phyloP scores from a whole-genome alignment of 441 rosid genomes.

The Pelargonium fulgidum region DNA sequence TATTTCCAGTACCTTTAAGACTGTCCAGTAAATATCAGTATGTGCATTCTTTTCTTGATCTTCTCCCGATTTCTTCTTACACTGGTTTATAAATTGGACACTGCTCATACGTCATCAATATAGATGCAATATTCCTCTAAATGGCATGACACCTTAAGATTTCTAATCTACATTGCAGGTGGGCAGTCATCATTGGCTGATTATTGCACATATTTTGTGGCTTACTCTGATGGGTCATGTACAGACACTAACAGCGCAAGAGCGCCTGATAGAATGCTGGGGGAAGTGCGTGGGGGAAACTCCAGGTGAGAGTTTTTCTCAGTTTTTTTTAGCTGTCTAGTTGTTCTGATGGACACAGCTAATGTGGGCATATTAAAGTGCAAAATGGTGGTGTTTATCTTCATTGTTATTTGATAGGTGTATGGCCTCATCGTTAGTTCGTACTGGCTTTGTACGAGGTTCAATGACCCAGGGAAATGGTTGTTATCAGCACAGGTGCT shows the following conservation, averaged over 20 bases:
- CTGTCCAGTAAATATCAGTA: background rate
- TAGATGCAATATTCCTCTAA: background rate
- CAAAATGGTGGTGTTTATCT: constrained; percentile 20
- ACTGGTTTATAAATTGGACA: background rate
- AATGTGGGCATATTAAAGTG: background rate
- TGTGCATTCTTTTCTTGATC: background rate
- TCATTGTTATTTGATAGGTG: constrained; percentile 46
- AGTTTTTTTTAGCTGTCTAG: background rate
- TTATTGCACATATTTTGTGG: constrained; percentile 95
- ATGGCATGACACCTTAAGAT: background rate
- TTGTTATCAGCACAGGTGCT: constrained; percentile 91
- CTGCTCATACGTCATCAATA: background rate
- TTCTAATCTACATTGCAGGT: constrained; percentile 41
- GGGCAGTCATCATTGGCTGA: constrained; percentile 98
- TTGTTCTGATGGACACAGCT: background rate
- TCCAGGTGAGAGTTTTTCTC: constrained; percentile 57
- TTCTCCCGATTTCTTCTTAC: background rate
- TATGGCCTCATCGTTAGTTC: constrained; percentile 91
- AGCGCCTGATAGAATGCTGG: constrained; percentile 93
- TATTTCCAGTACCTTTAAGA: too few relatives aligned
- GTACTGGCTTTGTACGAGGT: constrained; percentile 90
- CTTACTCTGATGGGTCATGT: constrained; percentile 98
- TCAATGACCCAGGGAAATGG: constrained; percentile 93
- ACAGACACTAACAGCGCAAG: constrained; percentile 90
- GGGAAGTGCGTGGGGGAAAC: constrained; percentile 89